A percentile compares a stretch with the other conserved stretches of the same genome.
phyloP scores from a whole-genome alignment of 768 basidiomycete genomes.

The Exsudoporus frostii region DNA sequence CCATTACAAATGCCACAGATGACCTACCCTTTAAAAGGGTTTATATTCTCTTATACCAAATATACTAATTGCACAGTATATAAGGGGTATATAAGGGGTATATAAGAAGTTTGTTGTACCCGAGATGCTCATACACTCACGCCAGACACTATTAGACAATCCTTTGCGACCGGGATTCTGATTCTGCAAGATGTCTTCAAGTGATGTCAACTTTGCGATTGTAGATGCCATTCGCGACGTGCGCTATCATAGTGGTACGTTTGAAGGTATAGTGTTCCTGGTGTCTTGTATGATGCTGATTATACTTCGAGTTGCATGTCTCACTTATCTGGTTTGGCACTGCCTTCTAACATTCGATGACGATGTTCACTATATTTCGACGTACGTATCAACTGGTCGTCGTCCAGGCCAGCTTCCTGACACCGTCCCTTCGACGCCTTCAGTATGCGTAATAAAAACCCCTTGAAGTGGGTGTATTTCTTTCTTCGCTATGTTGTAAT shows the following conservation, averaged over 20 bases:
- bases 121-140: neutral
- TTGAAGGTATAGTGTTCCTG: neutral
- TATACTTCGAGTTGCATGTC: conserved; percentile 1
- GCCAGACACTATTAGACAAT: neutral
- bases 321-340: conserved; percentile 14
- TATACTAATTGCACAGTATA: too few species aligned
- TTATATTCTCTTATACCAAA: too few species aligned
- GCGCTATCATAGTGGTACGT: conserved; percentile 11
- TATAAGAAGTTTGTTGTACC: too few species aligned
- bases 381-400: conserved; percentile 11
- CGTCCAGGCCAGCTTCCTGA: neutral
- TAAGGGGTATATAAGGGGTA: too few species aligned
- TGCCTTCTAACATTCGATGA: conserved; percentile 10
- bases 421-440: neutral
- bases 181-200: neutral
- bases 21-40: too few species aligned
- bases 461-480: conserved; percentile 30
- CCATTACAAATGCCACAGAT: too few species aligned
- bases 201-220: neutral
- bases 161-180: neutral
- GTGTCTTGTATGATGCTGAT: neutral
- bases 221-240: conserved; percentile 3
- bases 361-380: conserved; percentile 18
- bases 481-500: conserved; percentile 24
- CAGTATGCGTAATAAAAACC: conserved; percentile 21